Percentiles rank a stretch among this genome's conserved stretches.
Conservation (phyloP, 768 basidiomycete species). For the Suillus fuscotomentosus region DNA sequence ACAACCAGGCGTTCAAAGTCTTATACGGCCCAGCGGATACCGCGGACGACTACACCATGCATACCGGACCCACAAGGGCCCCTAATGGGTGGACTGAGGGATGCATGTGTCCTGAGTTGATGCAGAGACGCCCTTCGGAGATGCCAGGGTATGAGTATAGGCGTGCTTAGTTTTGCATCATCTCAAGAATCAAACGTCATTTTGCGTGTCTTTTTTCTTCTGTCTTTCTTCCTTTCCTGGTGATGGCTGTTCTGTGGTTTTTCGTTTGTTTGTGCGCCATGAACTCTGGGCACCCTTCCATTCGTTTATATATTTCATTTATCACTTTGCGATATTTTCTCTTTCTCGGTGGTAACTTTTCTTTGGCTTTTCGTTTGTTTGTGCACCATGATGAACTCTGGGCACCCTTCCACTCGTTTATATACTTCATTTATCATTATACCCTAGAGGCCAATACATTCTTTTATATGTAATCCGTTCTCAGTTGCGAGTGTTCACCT, state of each 20-base stretch:
- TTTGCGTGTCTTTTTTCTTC: background rate
- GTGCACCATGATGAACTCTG: no score
- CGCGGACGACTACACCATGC: background rate
- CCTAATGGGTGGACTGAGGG: background rate
- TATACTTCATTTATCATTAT: no score
- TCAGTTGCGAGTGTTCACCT: no score
- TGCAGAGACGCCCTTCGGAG: background rate
- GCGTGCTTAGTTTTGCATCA: background rate
- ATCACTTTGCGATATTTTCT: no score
- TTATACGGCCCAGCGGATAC: background rate
- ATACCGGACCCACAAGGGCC: background rate
- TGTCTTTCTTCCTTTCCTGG: background rate
- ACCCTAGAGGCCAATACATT: no score
- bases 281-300: no score
- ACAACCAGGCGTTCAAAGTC: background rate
- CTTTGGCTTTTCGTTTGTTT: no score
- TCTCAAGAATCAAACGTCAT: background rate
- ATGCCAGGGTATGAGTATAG: background rate
- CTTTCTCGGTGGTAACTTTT: no score
- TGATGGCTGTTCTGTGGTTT: background rate
- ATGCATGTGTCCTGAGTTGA: background rate
- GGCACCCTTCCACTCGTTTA: no score
- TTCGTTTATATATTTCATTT: no score
- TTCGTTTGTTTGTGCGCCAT: background rate
- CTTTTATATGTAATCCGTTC: no score